phyloP scores from a whole-genome alignment of 2,329 filamentous ascomycete genomes.

The Trichothecium sympodiale region DNA sequence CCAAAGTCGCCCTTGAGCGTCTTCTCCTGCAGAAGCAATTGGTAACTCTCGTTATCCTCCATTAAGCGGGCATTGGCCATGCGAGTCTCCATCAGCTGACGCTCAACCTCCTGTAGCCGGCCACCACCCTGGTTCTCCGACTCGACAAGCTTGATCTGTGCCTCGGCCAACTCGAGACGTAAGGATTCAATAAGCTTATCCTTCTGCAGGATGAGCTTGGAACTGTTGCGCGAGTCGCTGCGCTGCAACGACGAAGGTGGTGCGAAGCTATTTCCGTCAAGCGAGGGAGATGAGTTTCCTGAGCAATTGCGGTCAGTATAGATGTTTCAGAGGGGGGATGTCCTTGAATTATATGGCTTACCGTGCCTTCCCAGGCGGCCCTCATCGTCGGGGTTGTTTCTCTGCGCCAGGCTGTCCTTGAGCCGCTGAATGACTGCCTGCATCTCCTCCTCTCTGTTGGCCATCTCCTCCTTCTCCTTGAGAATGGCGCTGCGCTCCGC shows the following conservation, averaged over 20 bases:
- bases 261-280: slow-evolving; percentile 72
- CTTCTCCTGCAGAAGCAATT: slow-evolving; percentile 86
- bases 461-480: slow-evolving; percentile 85
- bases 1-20: slow-evolving; percentile 90
- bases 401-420: slow-evolving; percentile 78
- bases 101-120: slow-evolving; percentile 80
- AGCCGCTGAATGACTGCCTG: slow-evolving; percentile 80
- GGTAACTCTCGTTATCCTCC: slow-evolving; percentile 98
- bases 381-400: slow-evolving; percentile 49
- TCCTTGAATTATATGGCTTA: slow-evolving; percentile 27
- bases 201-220: slow-evolving; percentile 84
- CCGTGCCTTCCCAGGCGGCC: slow-evolving; percentile 46
- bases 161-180: slow-evolving; percentile 83
- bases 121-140: slow-evolving; percentile 88
- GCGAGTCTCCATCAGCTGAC: slow-evolving; percentile 77
- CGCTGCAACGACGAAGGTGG: slow-evolving; percentile 75
- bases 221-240: slow-evolving; percentile 82
- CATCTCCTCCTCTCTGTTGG: slow-evolving; percentile 78
- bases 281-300: slow-evolving; percentile 51
- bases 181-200: slow-evolving; percentile 93
- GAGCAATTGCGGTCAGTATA: slow-evolving; percentile 9
- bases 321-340: slow-evolving; percentile 6
- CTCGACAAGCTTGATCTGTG: slow-evolving; percentile 90
- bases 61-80: slow-evolving; percentile 93
- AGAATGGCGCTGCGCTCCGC: slow-evolving; percentile 76